phyloP scores from a whole-genome alignment of 1,284 basidiomycete genomes.

The Inonotus hispidus region DNA sequence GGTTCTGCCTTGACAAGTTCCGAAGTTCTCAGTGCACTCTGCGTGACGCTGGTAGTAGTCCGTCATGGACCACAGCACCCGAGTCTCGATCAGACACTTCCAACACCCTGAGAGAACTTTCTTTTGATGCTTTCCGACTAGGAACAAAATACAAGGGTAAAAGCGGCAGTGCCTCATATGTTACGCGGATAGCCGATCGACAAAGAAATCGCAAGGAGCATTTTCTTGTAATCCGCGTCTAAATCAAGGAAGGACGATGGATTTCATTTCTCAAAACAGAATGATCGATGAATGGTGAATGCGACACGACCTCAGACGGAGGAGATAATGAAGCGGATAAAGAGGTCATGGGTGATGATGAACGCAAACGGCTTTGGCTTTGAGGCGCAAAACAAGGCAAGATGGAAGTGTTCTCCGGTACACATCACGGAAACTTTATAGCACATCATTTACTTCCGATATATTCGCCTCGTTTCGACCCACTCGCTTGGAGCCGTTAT shows the following conservation, averaged over 20 bases:
- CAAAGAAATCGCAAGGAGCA: neutral
- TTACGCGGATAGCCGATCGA: neutral
- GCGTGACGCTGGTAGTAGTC: neutral
- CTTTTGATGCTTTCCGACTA: neutral
- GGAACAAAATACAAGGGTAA: neutral
- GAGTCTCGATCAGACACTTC: neutral
- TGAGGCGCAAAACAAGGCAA: constrained; percentile 4
- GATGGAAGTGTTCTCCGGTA: neutral
- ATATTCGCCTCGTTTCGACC: neutral
- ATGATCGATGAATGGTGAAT: neutral
- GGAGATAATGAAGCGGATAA: neutral
- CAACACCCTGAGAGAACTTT: neutral
- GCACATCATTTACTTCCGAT: neutral
- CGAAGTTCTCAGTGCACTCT: neutral
- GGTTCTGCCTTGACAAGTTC: neutral
- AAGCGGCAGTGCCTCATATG: neutral
- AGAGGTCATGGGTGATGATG: neutral
- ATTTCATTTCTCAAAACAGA: neutral
- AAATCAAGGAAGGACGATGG: neutral
- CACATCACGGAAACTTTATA: neutral
- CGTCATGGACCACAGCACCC: neutral
- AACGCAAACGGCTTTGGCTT: neutral
- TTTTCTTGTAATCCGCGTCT: neutral
- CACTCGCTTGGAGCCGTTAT: neutral
- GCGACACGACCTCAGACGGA: neutral